Evolutionary conservation across 345 rosid species (phyloP).

Genomic region (Mercurialis annua): DNA sequence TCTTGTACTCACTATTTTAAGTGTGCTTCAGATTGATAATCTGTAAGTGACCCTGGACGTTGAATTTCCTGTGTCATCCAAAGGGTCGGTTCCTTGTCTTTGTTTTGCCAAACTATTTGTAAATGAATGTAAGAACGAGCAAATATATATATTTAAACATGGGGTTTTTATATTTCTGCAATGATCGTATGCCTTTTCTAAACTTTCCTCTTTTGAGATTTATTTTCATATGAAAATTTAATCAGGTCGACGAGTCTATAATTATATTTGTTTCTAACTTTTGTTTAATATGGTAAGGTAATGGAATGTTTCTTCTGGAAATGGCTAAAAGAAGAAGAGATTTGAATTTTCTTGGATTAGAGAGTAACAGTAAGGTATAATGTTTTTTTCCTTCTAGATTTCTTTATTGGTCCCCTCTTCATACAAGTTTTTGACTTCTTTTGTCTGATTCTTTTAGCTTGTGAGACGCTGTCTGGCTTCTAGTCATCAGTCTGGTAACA

Average conservation of each 20-base stretch:
- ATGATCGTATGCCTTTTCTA: not conserved
- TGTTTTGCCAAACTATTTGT: not conserved
- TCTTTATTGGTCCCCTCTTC: not conserved
- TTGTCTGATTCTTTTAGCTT: conserved; percentile 40
- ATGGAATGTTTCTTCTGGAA: conserved; percentile 54
- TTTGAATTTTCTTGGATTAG: conserved; percentile 65
- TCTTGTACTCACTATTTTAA: conserved; percentile 9
- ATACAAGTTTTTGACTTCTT: conserved; percentile 11
- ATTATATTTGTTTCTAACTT: conserved; percentile 1
- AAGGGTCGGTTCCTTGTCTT: not conserved
- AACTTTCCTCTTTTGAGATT: conserved; percentile 2
- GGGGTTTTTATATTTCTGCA: not conserved
- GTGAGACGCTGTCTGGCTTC: conserved; percentile 42
- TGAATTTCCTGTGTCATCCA: not conserved
- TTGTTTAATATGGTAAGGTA: conserved; percentile 38
- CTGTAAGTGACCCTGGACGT: not conserved
- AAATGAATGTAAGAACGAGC: not conserved
- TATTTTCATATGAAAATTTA: conserved; percentile 1
- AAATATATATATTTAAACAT: not conserved
- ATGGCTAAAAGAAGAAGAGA: conserved; percentile 54
- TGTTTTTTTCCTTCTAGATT: conserved; percentile 6
- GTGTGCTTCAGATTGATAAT: not conserved
- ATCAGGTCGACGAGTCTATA: not conserved
- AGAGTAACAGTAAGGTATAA: conserved; percentile 57
- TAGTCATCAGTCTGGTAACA: conserved; percentile 45